Evolutionary conservation across 805 yeast genomes (phyloP).

Genomic region (Ascoidea rubescens): DNA sequence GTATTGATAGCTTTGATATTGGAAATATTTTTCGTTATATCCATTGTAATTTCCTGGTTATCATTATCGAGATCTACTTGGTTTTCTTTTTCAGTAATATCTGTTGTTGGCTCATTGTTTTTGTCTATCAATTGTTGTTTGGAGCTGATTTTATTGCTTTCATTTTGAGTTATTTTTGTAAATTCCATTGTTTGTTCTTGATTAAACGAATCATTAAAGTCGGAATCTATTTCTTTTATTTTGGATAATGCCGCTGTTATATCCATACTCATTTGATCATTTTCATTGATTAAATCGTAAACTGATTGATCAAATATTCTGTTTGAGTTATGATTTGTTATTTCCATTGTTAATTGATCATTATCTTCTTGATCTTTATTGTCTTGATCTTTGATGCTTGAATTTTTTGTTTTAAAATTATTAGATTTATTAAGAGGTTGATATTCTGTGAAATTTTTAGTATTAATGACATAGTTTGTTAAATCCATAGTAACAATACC

Average conservation of each 20-base stretch:
- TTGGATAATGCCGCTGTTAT: slow-evolving; percentile 1
- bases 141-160: background rate
- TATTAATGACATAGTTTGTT: slow-evolving; percentile 11
- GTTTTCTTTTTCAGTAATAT: slow-evolving; percentile 8
- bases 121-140: too few relatives aligned
- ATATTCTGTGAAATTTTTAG: slow-evolving; percentile 6
- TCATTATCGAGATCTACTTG: slow-evolving; percentile 12
- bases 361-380: background rate
- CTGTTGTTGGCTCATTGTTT: too few relatives aligned
- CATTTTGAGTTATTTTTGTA: slow-evolving; percentile 2
- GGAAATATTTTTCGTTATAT: slow-evolving; percentile 54
- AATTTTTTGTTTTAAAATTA: too few relatives aligned
- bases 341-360: background rate
- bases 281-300: background rate
- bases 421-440: background rate
- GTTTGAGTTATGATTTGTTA: background rate
- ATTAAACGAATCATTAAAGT: background rate
- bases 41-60: slow-evolving; percentile 11
- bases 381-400: background rate
- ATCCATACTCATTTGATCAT: background rate
- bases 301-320: background rate
- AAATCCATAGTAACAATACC: slow-evolving; percentile 8
- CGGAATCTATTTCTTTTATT: background rate
- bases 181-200: slow-evolving; percentile 10
- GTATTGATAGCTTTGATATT: slow-evolving; percentile 60